Conservation (phyloP, 345 rosid species). For the Melastoma malabathricum region DNA sequence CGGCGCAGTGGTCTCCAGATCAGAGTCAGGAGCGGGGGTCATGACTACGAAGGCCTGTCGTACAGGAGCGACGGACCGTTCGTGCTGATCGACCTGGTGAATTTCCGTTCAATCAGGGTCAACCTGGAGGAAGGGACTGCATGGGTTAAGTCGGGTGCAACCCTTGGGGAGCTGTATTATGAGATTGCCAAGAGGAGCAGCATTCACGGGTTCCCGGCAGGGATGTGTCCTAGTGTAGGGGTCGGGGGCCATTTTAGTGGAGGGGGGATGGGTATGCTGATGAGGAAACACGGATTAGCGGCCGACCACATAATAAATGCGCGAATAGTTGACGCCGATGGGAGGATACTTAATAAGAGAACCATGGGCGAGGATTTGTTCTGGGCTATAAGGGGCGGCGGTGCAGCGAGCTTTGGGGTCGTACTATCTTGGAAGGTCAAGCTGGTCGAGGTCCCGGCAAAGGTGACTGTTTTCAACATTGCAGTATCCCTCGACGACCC, state of each 20-base stretch:
- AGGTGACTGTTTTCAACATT: conserved; percentile 24
- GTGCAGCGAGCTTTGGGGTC: conserved; percentile 41
- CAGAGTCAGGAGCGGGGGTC: conserved; percentile 1
- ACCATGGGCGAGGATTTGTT: conserved; percentile 42
- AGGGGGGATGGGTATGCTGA: conserved; percentile 29
- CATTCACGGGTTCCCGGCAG: conserved; percentile 39
- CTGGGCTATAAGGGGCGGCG: conserved; percentile 50
- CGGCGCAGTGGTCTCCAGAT: conserved; percentile 6
- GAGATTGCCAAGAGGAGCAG: conserved; percentile 21
- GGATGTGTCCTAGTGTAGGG: conserved; percentile 30
- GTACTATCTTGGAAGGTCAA: conserved; percentile 30
- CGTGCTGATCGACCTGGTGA: conserved; percentile 3
- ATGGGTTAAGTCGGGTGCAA: conserved; percentile 6
- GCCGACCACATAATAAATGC: conserved; percentile 35
- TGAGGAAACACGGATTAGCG: conserved; percentile 34
- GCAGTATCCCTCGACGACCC: conserved; percentile 10
- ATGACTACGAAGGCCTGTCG: conserved; percentile 3
- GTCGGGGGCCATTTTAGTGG: conserved; percentile 31
- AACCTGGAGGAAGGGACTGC: background rate
- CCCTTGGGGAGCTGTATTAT: conserved; percentile 14
- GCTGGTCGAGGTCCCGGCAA: conserved; percentile 26
- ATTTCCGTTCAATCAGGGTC: background rate
- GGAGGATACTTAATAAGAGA: conserved; percentile 19
- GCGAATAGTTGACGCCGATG: conserved; percentile 20
- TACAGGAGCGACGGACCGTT: background rate